A percentile compares a stretch with the other conserved stretches of the same genome.
Evolutionary conservation across 768 basidiomycete genomes (phyloP).

Genomic region (Pleurotus giganteus): DNA sequence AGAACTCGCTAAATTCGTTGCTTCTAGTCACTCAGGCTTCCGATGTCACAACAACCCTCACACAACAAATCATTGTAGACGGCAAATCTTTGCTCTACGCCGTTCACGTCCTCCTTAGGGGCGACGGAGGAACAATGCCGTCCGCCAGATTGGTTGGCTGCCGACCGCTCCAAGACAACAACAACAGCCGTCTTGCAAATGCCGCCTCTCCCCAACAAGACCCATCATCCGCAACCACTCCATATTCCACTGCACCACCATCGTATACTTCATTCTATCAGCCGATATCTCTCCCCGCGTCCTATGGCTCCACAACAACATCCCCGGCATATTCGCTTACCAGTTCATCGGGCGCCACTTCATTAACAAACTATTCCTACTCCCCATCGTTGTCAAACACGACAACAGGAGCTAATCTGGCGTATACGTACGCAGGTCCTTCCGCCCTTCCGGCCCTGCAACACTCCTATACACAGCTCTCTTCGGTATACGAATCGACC

Average conservation of each 20-base stretch:
- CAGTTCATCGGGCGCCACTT: background rate
- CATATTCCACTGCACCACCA: background rate
- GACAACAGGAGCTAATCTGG: background rate
- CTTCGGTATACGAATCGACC: background rate
- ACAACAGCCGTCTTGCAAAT: background rate
- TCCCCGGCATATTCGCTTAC: constrained; percentile 2
- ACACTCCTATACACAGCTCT: background rate
- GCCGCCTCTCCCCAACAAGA: background rate
- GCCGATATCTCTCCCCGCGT: background rate
- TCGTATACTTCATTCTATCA: constrained; percentile 10
- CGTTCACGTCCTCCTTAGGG: constrained; percentile 68
- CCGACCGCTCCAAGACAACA: constrained; percentile 29
- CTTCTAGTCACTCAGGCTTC: constrained; percentile 27
- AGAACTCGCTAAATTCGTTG: background rate
- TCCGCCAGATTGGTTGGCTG: constrained; percentile 59
- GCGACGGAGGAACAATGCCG: constrained; percentile 46
- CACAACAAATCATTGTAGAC: constrained; percentile 71
- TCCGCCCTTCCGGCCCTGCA: constrained; percentile 1
- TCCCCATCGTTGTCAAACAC: background rate
- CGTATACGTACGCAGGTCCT: constrained; percentile 4
- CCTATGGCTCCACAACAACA: background rate
- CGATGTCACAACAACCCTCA: constrained; percentile 56
- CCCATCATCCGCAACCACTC: background rate
- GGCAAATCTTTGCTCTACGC: constrained; percentile 60
- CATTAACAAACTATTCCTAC: background rate